Base-by-base conservation (phyloP, 495 filamentous ascomycete species). In the Astrothelium subdiscretum region DNA sequence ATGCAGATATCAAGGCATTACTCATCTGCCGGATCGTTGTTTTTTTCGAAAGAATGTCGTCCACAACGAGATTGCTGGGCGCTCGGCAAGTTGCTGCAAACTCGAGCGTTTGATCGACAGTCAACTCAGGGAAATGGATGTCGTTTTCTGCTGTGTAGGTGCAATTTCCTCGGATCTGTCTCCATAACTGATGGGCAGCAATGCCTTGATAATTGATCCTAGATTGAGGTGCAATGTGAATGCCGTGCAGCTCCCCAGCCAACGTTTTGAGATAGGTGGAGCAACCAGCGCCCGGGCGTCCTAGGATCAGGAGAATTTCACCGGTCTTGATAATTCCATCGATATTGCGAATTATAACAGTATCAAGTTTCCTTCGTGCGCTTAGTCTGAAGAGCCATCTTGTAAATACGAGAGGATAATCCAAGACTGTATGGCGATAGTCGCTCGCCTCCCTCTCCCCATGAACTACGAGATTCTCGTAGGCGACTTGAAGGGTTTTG, bases 311-410 rank as follows among this genome's bases (percentile, higher is more conserved):
- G 1, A 88, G 59, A 80, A 80, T 78, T 63, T 82, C 77, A 15
- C 90, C 89, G 27, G 81, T 83, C 65, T 81, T 81, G 2, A 92
- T 77, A 6, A 91, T 69, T 1, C 89, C 90, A 59, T 88, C 85
- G 67, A 92, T 89, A 32, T 83, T 74, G 31, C 82, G 82, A 32
- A 94, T 38, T 6, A 38, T 38, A 38, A n/a, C n/a, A n/a, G n/a
- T n/a, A n/a, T n/a, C n/a, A n/a, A n/a, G n/a, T n/a, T n/a, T n/a
- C n/a, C n/a, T n/a, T n/a, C n/a, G n/a, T n/a, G n/a, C n/a, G n/a
- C n/a, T n/a, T n/a, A n/a, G n/a, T n/a, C n/a, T n/a, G n/a, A n/a
- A n/a, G n/a, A n/a, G n/a, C n/a, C n/a, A n/a, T n/a, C n/a, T n/a
- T n/a, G n/a, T n/a, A n/a, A n/a, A n/a, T n/a, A n/a, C n/a, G n/a